These are phyloP conservation scores for Phaeoacremonium minimum DNA, from an alignment of 2,329 filamentous ascomycete genomes.

Conservation along the genomic window DNA sequence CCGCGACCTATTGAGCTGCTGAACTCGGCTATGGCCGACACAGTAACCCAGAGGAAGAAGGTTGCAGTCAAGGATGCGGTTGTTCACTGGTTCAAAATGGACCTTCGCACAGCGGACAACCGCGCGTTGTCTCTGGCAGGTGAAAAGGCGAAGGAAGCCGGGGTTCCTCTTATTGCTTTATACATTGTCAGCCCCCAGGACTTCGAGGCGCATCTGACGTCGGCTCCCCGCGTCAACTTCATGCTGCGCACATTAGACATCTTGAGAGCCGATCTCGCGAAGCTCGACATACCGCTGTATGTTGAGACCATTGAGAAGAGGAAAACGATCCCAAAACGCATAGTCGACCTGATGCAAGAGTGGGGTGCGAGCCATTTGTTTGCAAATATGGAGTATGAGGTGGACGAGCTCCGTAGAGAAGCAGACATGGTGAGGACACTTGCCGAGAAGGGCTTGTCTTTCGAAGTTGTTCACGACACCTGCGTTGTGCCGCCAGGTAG, in stretches of 20 bases:
- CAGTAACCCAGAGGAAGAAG: slow-evolving; percentile 44
- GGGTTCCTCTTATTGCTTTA: slow-evolving; percentile 66
- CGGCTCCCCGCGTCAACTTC: slow-evolving; percentile 74
- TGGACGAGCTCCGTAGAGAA: slow-evolving; percentile 81
- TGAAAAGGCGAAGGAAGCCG: slow-evolving; percentile 31
- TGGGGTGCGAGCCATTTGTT: slow-evolving; percentile 76
- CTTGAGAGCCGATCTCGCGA: slow-evolving; percentile 61
- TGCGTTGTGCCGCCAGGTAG: slow-evolving; percentile 75
- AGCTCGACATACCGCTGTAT: slow-evolving; percentile 72
- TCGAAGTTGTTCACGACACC: slow-evolving; percentile 74
- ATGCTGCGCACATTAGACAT: slow-evolving; percentile 66
- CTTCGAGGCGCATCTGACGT: slow-evolving; percentile 73
- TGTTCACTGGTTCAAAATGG: slow-evolving; percentile 88
- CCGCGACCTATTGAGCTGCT: slow-evolving; percentile 71
- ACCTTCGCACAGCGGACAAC: slow-evolving; percentile 73
- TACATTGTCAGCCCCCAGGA: slow-evolving; percentile 83
- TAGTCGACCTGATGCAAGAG: slow-evolving; percentile 61
- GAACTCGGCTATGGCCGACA: slow-evolving; percentile 55
- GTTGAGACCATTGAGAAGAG: slow-evolving; percentile 68
- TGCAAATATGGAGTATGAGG: slow-evolving; percentile 86
- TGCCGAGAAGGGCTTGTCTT: slow-evolving; percentile 58
- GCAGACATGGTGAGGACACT: slow-evolving; percentile 58
- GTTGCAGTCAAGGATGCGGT: slow-evolving; percentile 58
- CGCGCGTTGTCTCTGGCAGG: slow-evolving; percentile 64
- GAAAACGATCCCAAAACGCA: slow-evolving; percentile 52